Conservation (phyloP, 371 early-diverging fungal species). For the Phascolomyces articulosus region DNA sequence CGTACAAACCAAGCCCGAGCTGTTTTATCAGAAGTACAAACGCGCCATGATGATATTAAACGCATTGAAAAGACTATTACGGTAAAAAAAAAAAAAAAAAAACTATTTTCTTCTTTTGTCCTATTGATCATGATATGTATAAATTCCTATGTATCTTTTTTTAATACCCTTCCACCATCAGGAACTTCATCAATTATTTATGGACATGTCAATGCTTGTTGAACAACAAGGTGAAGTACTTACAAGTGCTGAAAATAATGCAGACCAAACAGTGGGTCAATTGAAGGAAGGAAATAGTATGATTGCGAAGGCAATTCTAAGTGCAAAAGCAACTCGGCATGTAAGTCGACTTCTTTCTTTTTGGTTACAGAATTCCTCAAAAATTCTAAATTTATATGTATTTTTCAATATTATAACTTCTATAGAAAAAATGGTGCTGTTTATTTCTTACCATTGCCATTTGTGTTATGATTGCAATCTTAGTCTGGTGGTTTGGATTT, state of each 20-base stretch:
- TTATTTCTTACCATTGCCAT: slow-evolving; percentile 44
- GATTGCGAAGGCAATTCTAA: slow-evolving; percentile 64
- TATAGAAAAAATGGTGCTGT: slow-evolving; percentile 62
- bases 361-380: too few relatives aligned
- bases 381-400: not conserved
- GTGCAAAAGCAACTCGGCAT: slow-evolving; percentile 70
- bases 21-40: slow-evolving; percentile 78
- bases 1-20: slow-evolving; percentile 73
- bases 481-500: slow-evolving; percentile 44
- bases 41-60: slow-evolving; percentile 79
- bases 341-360: slow-evolving; percentile 28
- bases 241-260: slow-evolving; percentile 67
- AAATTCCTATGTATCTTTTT: too few relatives aligned
- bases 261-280: slow-evolving; percentile 60
- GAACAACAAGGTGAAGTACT: slow-evolving; percentile 75
- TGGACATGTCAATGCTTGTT: slow-evolving; percentile 82
- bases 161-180: too few relatives aligned
- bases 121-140: too few relatives aligned
- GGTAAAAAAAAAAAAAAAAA: too few relatives aligned
- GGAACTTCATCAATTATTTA: slow-evolving; percentile 23
- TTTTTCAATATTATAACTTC: not conserved
- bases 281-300: slow-evolving; percentile 68
- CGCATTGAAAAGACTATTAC: slow-evolving; percentile 78
- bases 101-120: too few relatives aligned
- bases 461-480: slow-evolving; percentile 39